Conservation (phyloP, 129 eudicot genomes). For the Solidago caesia region DNA sequence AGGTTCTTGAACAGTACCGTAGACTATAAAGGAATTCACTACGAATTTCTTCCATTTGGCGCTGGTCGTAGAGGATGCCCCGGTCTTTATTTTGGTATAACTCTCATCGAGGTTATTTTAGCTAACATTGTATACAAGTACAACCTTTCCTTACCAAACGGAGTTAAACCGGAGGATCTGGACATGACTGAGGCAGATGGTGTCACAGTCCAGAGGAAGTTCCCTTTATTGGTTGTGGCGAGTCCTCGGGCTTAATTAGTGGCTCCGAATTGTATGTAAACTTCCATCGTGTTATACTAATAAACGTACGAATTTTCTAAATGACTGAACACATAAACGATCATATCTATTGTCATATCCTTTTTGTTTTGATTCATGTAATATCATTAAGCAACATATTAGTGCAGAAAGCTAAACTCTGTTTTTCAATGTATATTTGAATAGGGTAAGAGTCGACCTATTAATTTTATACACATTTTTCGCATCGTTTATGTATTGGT, state of each 20-base stretch:
- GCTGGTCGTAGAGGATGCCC: constrained; percentile 17
- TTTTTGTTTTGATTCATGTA: too few species aligned
- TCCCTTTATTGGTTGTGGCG: neutral
- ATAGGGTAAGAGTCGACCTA: too few species aligned
- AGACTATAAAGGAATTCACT: neutral
- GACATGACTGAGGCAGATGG: constrained; percentile 5
- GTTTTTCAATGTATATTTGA: too few species aligned
- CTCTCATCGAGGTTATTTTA: neutral
- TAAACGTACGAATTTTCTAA: too few species aligned
- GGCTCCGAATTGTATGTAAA: neutral
- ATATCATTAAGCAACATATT: too few species aligned
- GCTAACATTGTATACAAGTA: constrained; percentile 1
- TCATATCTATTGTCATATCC: too few species aligned
- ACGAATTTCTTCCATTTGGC: constrained; percentile 17
- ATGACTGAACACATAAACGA: too few species aligned
- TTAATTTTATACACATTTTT: too few species aligned
- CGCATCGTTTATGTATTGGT: too few species aligned
- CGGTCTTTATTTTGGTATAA: neutral
- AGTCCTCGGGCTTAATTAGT: neutral
- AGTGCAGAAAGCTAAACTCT: too few species aligned
- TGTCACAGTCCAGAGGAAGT: neutral
- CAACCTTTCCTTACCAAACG: neutral
- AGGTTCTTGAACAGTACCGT: constrained; percentile 7
- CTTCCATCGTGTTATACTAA: neutral
- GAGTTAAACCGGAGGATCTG: neutral